These are phyloP conservation scores for Collybia nuda DNA, from an alignment of 768 basidiomycete genomes.

Conservation along the genomic window DNA sequence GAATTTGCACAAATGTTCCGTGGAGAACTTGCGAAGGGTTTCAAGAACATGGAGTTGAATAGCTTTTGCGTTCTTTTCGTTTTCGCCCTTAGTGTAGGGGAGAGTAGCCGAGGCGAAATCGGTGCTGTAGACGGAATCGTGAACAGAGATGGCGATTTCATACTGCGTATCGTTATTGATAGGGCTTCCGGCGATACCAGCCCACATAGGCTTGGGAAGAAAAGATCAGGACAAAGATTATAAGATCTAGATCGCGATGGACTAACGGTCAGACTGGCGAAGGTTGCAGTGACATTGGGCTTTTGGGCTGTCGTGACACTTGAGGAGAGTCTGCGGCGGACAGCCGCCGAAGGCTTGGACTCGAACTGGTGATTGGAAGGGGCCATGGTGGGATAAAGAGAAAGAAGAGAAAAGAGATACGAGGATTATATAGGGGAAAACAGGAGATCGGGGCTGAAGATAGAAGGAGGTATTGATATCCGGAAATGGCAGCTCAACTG, in stretches of 20 bases:
- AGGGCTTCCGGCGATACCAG: constrained; percentile 67
- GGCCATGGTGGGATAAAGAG: constrained; percentile 45
- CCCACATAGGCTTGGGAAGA: constrained; percentile 78
- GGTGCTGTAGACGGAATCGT: constrained; percentile 84
- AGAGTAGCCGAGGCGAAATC: constrained; percentile 67
- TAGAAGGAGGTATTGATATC: constrained; percentile 18
- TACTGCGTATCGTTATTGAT: constrained; percentile 59
- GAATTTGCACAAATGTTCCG: constrained; percentile 84
- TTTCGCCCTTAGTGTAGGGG: constrained; percentile 48
- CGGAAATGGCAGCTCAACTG: constrained; percentile 12
- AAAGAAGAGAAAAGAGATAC: constrained; percentile 20
- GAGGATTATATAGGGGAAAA: constrained; percentile 28
- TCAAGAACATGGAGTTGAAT: constrained; percentile 67
- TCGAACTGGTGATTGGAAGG: constrained; percentile 42
- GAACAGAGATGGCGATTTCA: constrained; percentile 77
- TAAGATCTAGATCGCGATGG: constrained; percentile 16
- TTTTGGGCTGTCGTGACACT: constrained; percentile 40
- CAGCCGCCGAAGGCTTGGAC: constrained; percentile 62
- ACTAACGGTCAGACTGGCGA: constrained; percentile 67
- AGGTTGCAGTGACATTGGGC: constrained; percentile 55
- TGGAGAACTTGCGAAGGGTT: constrained; percentile 69
- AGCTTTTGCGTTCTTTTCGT: constrained; percentile 53
- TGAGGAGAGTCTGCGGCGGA: constrained; percentile 70
- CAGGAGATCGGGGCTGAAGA: constrained; percentile 8
- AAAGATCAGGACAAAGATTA: constrained; percentile 15